Evolutionary conservation across 495 filamentous ascomycete species (phyloP).

Genomic region (Daldinia childiae): DNA sequence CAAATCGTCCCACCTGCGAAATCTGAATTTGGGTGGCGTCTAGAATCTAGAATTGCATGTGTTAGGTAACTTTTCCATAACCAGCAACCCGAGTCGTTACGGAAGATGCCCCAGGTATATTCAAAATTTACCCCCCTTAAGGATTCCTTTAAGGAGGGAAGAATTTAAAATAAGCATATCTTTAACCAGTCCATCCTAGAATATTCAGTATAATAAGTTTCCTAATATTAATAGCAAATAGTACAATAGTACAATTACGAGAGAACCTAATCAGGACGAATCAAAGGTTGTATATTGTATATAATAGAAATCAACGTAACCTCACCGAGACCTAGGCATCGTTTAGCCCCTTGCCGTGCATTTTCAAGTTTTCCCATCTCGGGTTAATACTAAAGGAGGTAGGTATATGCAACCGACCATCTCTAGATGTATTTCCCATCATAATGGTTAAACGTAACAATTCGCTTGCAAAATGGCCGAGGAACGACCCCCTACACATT

Average conservation of each 20-base stretch:
- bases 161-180: too few relatives aligned
- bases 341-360: slow-evolving; percentile 10
- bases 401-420: slow-evolving; percentile 17
- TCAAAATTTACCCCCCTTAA: neutral
- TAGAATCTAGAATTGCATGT: slow-evolving; percentile 1
- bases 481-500: neutral
- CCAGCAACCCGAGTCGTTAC: slow-evolving; percentile 15
- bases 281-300: neutral
- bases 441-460: slow-evolving; percentile 27
- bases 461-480: slow-evolving; percentile 1
- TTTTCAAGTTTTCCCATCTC: slow-evolving; percentile 22
- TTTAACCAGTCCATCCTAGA: too few relatives aligned
- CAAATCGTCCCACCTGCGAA: slow-evolving; percentile 11
- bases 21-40: slow-evolving; percentile 3
- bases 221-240: too few relatives aligned
- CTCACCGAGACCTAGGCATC: slow-evolving; percentile 13
- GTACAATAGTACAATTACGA: neutral
- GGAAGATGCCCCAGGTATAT: neutral
- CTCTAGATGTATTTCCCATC: neutral
- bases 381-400: slow-evolving; percentile 24
- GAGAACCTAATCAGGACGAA: neutral
- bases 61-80: slow-evolving; percentile 9
- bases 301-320: slow-evolving; percentile 7
- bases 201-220: too few relatives aligned
- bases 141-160: too few relatives aligned